A percentile compares a stretch with the other conserved stretches of the same genome.
These are phyloP conservation scores for Lactuca sativa DNA, from an alignment of 129 eudicot species.

Conservation along the genomic window DNA sequence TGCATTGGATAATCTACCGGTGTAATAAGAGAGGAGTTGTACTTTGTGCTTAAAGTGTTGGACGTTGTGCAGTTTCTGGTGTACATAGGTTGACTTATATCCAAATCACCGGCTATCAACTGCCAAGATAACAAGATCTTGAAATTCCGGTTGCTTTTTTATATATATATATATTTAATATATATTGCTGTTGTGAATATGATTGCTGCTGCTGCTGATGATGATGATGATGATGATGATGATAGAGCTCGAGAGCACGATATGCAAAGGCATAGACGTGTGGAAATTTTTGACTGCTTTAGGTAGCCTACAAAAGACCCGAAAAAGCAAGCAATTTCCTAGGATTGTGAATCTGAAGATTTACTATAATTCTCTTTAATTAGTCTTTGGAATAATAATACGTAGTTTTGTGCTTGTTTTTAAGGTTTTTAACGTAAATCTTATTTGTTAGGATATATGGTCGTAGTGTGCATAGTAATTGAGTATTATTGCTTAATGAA, in stretches of 20 bases:
- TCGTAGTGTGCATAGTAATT: conserved; percentile 9
- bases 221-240: conserved; percentile 20
- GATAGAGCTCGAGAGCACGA: conserved; percentile 16
- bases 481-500: background rate
- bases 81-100: conserved; percentile 43
- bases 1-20: conserved; percentile 75
- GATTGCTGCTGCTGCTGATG: conserved; percentile 22
- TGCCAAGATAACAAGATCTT: conserved; percentile 21
- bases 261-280: conserved; percentile 45
- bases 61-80: conserved; percentile 6
- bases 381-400: conserved; percentile 27
- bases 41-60: conserved; percentile 14
- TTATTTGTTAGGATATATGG: conserved; percentile 6
- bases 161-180: no score
- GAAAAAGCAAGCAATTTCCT: conserved; percentile 18
- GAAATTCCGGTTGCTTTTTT: conserved; percentile 21
- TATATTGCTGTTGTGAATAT: conserved; percentile 31
- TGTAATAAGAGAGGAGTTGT: conserved; percentile 20
- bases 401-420: conserved; percentile 7
- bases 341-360: conserved; percentile 37
- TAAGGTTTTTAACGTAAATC: conserved; percentile 1
- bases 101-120: background rate
- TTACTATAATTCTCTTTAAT: conserved; percentile 14
- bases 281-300: conserved; percentile 39
- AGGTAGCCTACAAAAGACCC: conserved; percentile 36